These are phyloP conservation scores for Brassica incana DNA, from an alignment of 345 rosid genomes.

Conservation along the genomic window DNA sequence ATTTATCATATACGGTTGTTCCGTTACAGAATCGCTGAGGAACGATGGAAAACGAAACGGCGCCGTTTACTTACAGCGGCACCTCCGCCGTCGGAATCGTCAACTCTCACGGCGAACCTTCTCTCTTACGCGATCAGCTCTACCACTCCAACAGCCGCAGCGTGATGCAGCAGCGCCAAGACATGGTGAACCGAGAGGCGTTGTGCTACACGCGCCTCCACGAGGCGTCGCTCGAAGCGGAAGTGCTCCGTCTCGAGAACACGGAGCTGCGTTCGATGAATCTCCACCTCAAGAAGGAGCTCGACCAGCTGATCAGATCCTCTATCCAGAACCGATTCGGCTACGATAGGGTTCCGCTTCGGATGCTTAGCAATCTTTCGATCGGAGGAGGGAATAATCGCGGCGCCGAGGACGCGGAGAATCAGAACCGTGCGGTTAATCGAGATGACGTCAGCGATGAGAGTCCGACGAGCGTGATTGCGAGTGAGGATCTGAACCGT, in stretches of 20 bases:
- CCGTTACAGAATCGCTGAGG: neutral
- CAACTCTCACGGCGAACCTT: conserved; percentile 25
- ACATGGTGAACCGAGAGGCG: conserved; percentile 64
- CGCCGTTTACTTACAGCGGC: conserved; percentile 34
- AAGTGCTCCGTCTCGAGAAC: conserved; percentile 63
- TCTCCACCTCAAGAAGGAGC: conserved; percentile 46
- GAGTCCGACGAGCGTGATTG: conserved; percentile 49
- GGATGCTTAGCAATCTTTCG: conserved; percentile 45
- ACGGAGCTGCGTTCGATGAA: conserved; percentile 63
- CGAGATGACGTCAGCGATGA: conserved; percentile 40
- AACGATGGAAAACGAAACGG: conserved; percentile 45
- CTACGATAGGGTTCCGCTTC: conserved; percentile 33
- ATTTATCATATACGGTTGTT: neutral
- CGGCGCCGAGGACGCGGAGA: conserved; percentile 30
- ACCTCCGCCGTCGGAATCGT: conserved; percentile 21
- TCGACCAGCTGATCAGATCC: conserved; percentile 44
- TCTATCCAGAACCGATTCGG: conserved; percentile 42
- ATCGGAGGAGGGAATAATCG: conserved; percentile 24
- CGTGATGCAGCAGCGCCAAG: conserved; percentile 53
- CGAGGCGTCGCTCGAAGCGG: conserved; percentile 50
- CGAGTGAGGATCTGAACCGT: conserved; percentile 45
- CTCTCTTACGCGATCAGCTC: conserved; percentile 45
- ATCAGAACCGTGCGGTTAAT: conserved; percentile 32
- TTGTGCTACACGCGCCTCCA: conserved; percentile 70
- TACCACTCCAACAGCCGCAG: conserved; percentile 39